Percentiles rank a stretch among this genome's conserved stretches.
phyloP scores from a whole-genome alignment of 208 protist species.

The Acanthamoeba quina region DNA sequence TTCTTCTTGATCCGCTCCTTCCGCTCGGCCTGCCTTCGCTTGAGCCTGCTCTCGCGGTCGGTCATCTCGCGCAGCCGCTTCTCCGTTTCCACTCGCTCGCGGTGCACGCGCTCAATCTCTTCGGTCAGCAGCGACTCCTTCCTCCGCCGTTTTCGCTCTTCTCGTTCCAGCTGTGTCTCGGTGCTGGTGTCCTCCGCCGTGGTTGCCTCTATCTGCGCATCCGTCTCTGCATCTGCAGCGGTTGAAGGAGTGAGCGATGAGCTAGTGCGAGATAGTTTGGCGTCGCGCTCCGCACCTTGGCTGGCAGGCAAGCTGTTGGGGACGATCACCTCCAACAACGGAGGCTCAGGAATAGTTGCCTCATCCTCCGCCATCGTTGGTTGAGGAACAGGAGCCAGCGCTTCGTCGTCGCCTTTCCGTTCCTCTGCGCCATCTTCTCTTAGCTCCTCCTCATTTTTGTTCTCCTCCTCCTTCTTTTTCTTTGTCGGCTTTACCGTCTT shows the following conservation, averaged over 20 bases:
- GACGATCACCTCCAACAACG: not conserved
- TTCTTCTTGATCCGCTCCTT: constrained; percentile 35
- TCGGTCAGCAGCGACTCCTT: constrained; percentile 34
- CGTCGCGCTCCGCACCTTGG: not conserved
- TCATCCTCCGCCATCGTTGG: not conserved
- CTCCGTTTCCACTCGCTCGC: constrained; percentile 51
- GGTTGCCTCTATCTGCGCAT: not conserved
- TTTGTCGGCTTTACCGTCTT: not conserved
- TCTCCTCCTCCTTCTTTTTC: not conserved
- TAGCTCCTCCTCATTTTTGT: not conserved
- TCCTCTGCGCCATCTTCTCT: not conserved
- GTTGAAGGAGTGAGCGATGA: not conserved
- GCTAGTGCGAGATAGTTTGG: not conserved
- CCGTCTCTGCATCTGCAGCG: no score
- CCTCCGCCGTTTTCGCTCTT: constrained; percentile 4
- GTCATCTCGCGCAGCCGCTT: constrained; percentile 7
- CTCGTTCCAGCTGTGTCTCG: not conserved
- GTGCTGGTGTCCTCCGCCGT: not conserved
- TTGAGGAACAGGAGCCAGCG: not conserved
- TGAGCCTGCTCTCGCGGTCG: constrained; percentile 28
- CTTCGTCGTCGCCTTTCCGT: not conserved
- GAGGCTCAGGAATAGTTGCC: not conserved
- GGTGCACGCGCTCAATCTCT: constrained; percentile 10
- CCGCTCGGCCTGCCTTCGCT: constrained; percentile 19
- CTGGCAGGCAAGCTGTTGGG: constrained; percentile 14